These are phyloP conservation scores for Cryptosporidium ryanae DNA, from an alignment of 169 alveolate species.

Conservation along the genomic window DNA sequence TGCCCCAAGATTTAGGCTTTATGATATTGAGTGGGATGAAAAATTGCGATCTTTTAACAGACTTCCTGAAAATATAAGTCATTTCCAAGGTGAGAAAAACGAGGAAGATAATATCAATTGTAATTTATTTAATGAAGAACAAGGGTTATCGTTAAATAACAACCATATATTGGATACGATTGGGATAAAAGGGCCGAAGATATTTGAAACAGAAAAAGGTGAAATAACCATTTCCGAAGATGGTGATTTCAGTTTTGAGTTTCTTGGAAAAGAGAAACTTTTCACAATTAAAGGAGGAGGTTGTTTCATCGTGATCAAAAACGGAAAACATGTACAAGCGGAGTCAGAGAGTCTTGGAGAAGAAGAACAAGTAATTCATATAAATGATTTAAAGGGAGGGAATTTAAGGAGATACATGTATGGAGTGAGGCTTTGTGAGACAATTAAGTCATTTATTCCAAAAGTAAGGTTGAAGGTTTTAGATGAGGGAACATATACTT, in stretches of 20 bases:
- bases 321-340: background rate
- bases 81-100: background rate
- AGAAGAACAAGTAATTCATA: conserved; percentile 2
- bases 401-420: conserved; percentile 30
- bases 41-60: background rate
- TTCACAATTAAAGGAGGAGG: conserved; percentile 69
- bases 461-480: conserved; percentile 35
- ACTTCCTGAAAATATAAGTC: background rate
- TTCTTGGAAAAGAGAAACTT: background rate
- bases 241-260: conserved; percentile 71
- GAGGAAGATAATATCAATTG: background rate
- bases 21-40: conserved; percentile 68
- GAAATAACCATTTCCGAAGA: conserved; percentile 19
- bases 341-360: background rate
- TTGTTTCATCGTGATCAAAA: conserved; percentile 26
- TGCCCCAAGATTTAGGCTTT: conserved; percentile 48
- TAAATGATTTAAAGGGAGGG: conserved; percentile 24
- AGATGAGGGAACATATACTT: conserved; percentile 32
- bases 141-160: background rate
- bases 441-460: conserved; percentile 50
- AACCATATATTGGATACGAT: conserved; percentile 26
- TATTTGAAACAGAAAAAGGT: conserved; percentile 41
- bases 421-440: conserved; percentile 42
- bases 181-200: conserved; percentile 63
- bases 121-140: background rate